These are phyloP conservation scores for Ploettnerulaceae sp. DNA, from an alignment of 2,329 filamentous ascomycete genomes.

Conservation along the genomic window DNA sequence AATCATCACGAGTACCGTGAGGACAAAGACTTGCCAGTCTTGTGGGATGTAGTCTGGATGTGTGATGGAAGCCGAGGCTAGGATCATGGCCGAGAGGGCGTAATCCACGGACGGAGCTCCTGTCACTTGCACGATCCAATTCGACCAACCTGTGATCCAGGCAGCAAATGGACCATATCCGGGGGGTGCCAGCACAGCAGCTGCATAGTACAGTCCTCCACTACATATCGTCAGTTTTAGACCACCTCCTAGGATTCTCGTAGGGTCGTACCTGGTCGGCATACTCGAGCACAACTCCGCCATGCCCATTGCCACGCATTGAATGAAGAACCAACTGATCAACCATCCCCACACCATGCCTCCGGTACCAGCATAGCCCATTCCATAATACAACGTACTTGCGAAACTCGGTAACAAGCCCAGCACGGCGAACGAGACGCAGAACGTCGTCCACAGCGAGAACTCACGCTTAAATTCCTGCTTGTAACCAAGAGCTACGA, in stretches of 20 bases:
- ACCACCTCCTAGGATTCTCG: neutral
- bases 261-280: slow-evolving; percentile 52
- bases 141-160: slow-evolving; percentile 67
- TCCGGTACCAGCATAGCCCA: slow-evolving; percentile 52
- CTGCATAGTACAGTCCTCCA: slow-evolving; percentile 69
- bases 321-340: slow-evolving; percentile 66
- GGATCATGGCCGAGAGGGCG: slow-evolving; percentile 62
- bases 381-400: slow-evolving; percentile 66
- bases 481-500: slow-evolving; percentile 56
- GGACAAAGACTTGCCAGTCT: slow-evolving; percentile 62
- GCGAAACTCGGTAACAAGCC: slow-evolving; percentile 68
- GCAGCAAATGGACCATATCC: slow-evolving; percentile 62
- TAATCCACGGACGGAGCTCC: slow-evolving; percentile 64
- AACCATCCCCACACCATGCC: slow-evolving; percentile 76
- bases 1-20: slow-evolving; percentile 63
- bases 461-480: slow-evolving; percentile 59
- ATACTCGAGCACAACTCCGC: slow-evolving; percentile 69
- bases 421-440: slow-evolving; percentile 68
- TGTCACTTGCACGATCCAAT: slow-evolving; percentile 64
- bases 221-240: slow-evolving; percentile 27
- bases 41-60: slow-evolving; percentile 61
- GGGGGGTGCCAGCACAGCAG: slow-evolving; percentile 63
- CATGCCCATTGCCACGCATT: slow-evolving; percentile 64
- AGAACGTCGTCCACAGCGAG: slow-evolving; percentile 68
- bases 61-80: slow-evolving; percentile 63